Conservation (phyloP, 257 asterid genomes). For the Rhazya stricta region DNA sequence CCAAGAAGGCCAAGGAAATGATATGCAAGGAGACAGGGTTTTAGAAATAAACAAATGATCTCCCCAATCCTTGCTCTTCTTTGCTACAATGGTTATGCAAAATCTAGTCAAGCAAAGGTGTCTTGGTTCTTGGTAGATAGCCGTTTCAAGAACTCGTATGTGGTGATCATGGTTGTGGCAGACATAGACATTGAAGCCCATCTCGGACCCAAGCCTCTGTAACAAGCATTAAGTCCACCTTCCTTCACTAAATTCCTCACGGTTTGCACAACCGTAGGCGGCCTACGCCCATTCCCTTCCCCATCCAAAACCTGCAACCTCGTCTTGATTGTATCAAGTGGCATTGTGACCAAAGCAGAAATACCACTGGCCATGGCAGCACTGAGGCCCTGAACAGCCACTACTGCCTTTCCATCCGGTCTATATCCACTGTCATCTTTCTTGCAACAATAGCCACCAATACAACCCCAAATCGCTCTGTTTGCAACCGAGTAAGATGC, state of each 20-base stretch:
- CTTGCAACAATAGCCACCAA: constrained; percentile 58
- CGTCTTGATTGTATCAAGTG: constrained; percentile 86
- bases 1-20: constrained; percentile 5
- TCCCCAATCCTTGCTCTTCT: constrained; percentile 14
- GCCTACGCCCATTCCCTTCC: constrained; percentile 35
- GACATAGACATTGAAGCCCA: constrained; percentile 99
- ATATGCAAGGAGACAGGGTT: constrained; percentile 8
- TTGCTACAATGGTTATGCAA: constrained; percentile 11
- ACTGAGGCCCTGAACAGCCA: constrained; percentile 86
- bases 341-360: constrained; percentile 91
- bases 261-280: constrained; percentile 48
- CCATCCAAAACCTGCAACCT: constrained; percentile 90
- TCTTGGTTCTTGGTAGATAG: constrained; percentile 76
- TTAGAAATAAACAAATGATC: neutral
- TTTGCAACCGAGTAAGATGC: constrained; percentile 80
- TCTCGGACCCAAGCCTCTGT: constrained; percentile 92
- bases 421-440: constrained; percentile 49
- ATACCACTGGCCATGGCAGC: constrained; percentile 95
- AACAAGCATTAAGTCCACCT: constrained; percentile 92
- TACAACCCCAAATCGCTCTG: constrained; percentile 55
- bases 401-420: constrained; percentile 67
- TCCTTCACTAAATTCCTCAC: constrained; percentile 73
- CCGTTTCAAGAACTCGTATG: constrained; percentile 90
- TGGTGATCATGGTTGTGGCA: constrained; percentile 93
- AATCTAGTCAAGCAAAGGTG: constrained; percentile 32